phyloP scores from a whole-genome alignment of 1,284 basidiomycete genomes.

The Mixia osmundae region DNA sequence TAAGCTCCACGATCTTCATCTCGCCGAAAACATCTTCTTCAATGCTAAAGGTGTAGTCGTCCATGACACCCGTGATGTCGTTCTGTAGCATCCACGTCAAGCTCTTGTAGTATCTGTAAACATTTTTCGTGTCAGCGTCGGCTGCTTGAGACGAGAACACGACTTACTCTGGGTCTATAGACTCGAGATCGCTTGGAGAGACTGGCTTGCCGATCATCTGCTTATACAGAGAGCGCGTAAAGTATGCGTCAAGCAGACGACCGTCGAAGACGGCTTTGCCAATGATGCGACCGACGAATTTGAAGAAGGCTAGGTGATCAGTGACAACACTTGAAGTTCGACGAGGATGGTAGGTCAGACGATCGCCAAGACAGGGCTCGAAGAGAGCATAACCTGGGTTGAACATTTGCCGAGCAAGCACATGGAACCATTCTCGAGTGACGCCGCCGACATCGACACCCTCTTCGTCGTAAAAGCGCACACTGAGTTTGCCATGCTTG shows the following conservation, averaged over 20 bases:
- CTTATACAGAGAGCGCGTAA: slow-evolving; percentile 80
- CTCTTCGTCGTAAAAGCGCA: slow-evolving; percentile 85
- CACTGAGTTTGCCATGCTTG: slow-evolving; percentile 91
- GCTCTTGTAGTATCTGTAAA: slow-evolving; percentile 78
- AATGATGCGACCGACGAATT: slow-evolving; percentile 92
- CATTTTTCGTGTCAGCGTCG: too few species aligned
- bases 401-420: slow-evolving; percentile 94
- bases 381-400: slow-evolving; percentile 98
- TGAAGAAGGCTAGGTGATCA: slow-evolving; percentile 92
- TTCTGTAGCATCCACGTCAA: slow-evolving; percentile 78
- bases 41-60: slow-evolving; percentile 71
- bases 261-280: slow-evolving; percentile 92
- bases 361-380: slow-evolving; percentile 75
- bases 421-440: slow-evolving; percentile 91
- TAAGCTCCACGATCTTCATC: slow-evolving; percentile 61
- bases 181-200: slow-evolving; percentile 81
- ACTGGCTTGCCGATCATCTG: slow-evolving; percentile 76
- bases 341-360: slow-evolving; percentile 70
- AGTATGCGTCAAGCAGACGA: slow-evolving; percentile 89
- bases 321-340: slow-evolving; percentile 30
- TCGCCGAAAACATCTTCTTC: slow-evolving; percentile 87
- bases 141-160: too few species aligned
- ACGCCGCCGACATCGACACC: slow-evolving; percentile 97
- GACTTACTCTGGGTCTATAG: slow-evolving; percentile 93
- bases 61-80: slow-evolving; percentile 41